A percentile compares a stretch with the other conserved stretches of the same genome.
These are phyloP conservation scores for Clavispora carvajalis DNA, from an alignment of 805 yeast species.

Conservation along the genomic window DNA sequence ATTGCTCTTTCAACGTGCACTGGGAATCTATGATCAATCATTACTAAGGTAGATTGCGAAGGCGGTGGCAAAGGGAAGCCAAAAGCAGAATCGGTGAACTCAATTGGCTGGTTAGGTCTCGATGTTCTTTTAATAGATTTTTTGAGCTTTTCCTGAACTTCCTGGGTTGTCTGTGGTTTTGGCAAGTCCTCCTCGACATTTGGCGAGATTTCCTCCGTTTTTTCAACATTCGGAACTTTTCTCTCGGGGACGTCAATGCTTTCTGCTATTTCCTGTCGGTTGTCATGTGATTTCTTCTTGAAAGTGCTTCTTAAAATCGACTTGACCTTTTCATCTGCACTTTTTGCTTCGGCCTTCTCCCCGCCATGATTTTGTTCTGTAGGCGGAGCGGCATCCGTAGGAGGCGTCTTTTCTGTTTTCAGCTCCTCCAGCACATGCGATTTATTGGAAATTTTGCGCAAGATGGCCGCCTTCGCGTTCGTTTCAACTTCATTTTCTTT, in stretches of 20 bases:
- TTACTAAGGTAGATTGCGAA: conserved; percentile 67
- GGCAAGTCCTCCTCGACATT: conserved; percentile 14
- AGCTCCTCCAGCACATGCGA: neutral
- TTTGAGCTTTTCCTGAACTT: conserved; percentile 40
- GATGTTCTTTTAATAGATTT: conserved; percentile 38
- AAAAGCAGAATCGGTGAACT: conserved; percentile 70
- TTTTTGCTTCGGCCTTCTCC: neutral
- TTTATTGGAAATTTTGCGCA: neutral
- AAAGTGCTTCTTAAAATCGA: conserved; percentile 12
- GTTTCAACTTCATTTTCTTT: neutral
- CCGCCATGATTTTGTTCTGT: neutral
- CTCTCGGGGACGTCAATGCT: conserved; percentile 2
- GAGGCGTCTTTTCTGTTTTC: neutral
- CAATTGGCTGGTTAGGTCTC: conserved; percentile 41
- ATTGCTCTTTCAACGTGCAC: conserved; percentile 95
- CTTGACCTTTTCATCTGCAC: conserved; percentile 8
- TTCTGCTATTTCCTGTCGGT: conserved; percentile 2
- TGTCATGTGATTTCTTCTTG: conserved; percentile 11
- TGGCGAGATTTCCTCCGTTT: conserved; percentile 3
- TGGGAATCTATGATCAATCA: conserved; percentile 84
- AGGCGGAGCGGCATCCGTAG: neutral
- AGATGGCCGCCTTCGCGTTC: neutral
- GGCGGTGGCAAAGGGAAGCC: conserved; percentile 85
- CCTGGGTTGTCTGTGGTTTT: conserved; percentile 31
- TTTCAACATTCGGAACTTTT: conserved; percentile 2